Percentiles rank a stretch among this genome's conserved stretches.
Conservation (phyloP, 176 grass and related monocot species). For the Ampelocalamus luodianensis region DNA sequence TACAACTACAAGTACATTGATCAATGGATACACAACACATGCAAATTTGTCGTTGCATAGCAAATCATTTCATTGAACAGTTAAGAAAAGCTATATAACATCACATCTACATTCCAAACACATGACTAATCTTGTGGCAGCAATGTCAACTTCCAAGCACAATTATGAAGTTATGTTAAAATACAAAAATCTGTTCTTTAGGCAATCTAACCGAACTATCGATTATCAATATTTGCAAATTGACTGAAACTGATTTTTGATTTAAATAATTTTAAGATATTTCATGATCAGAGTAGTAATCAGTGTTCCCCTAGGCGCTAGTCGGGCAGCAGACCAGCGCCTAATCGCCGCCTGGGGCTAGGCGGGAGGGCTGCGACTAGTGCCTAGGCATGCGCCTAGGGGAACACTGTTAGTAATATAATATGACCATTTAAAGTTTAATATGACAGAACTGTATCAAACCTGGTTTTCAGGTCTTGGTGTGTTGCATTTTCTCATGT, state of each 20-base stretch:
- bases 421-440: background rate
- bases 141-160: slow-evolving; percentile 26
- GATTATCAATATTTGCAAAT: background rate
- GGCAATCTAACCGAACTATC: background rate
- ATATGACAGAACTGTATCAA: slow-evolving; percentile 4
- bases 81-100: background rate
- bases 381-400: too few relatives aligned
- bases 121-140: slow-evolving; percentile 10
- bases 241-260: background rate
- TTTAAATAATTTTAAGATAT: background rate
- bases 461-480: slow-evolving; percentile 88
- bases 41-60: background rate
- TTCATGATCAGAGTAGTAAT: background rate
- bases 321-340: too few relatives aligned
- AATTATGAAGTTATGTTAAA: background rate
- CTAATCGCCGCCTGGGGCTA: too few relatives aligned
- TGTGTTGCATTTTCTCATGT: slow-evolving; percentile 92
- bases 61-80: background rate
- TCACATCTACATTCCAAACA: background rate
- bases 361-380: too few relatives aligned
- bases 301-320: too few relatives aligned
- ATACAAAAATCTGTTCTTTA: background rate
- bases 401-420: background rate
- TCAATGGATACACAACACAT: background rate
- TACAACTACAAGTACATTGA: background rate